Conservation (phyloP, 1,284 basidiomycete species). For the Phaffia rhodozyma region DNA sequence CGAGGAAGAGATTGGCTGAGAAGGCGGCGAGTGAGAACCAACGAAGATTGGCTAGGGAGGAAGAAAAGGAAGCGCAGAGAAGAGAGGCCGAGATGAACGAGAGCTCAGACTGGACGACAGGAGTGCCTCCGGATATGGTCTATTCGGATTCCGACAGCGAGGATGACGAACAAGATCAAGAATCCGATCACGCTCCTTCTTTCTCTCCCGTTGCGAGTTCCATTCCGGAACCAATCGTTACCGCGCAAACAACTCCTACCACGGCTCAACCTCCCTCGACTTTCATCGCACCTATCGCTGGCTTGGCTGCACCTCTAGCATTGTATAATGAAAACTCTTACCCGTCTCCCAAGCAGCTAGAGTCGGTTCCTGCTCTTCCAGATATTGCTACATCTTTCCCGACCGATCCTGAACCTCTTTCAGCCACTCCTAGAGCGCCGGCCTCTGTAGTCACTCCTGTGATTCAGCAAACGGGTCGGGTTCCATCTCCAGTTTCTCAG, state of each 20-base stretch:
- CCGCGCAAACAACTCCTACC: neutral
- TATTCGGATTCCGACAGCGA: slow-evolving; percentile 38
- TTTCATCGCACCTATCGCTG: neutral
- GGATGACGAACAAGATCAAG: slow-evolving; percentile 22
- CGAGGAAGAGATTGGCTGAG: slow-evolving; percentile 54
- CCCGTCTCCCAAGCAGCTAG: neutral
- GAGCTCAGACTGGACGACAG: neutral
- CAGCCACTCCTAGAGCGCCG: neutral
- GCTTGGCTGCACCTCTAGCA: too few species aligned
- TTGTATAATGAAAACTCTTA: too few species aligned
- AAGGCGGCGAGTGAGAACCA: slow-evolving; percentile 45
- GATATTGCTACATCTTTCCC: neutral
- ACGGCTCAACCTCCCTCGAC: neutral
- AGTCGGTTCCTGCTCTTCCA: neutral
- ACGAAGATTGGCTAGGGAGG: slow-evolving; percentile 43
- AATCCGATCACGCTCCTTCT: neutral
- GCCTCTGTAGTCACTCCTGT: neutral
- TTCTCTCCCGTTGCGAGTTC: neutral
- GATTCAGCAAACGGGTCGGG: neutral
- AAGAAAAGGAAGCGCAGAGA: slow-evolving; percentile 22
- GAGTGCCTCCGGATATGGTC: slow-evolving; percentile 28
- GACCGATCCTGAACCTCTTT: neutral
- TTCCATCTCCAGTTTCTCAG: neutral
- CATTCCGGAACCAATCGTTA: slow-evolving; percentile 5
- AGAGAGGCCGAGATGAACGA: slow-evolving; percentile 12